Evolutionary conservation across 2,329 filamentous ascomycete genomes (phyloP), one percentile per base, ranked within the genome.

Genomic region (Allantophomopsis cytisporea): DNA sequence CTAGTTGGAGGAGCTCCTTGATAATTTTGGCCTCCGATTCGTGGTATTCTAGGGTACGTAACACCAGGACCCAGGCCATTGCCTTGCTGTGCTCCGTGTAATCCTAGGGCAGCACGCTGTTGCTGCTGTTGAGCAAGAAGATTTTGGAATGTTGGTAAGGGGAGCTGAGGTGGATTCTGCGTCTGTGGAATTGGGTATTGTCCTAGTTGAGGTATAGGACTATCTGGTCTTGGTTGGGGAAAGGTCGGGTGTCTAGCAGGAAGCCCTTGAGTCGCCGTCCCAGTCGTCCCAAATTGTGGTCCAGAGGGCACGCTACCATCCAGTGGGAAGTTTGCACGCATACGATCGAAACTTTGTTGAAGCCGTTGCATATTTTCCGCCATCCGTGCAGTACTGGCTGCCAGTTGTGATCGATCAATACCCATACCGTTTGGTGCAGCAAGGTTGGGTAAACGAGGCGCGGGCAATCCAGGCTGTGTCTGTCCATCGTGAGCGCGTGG

Each of bases 1-100:
- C 62, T 59, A 7, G 58, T 60, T 20, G 53, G 45, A 37, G 61
- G 58, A 13, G 59, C 54, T 33, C 56, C 45, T 44, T 54, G 39
- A 50, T 54, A 37, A 38, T 40, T 54, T 46, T 44, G 47, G 51
- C 43, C 47, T 38, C 41, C 50, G 52, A 41, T 47, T 18, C 30
- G 36, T 20, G 40, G 35, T 31, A 40, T 43, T 18, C 37, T 13
- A 34, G 36, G 44, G 11, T 10, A 28, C 7, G 23, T 28, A 28
- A 8, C 23, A 28, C 23, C 23, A 6, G 23, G 23, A 12, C 7
- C 11, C 10, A 10, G 23, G 11, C 37, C 41, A 37, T 38, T 39
- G 13, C 20, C 36, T 41, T 49, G 48, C 35, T 49, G 49, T 13
- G 41, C 41, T 13, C 48, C 51, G 36, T 49, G 41, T 18, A 45